phyloP scores from a whole-genome alignment of 2,329 filamentous ascomycete genomes.

The Parascedosporium putredinis region DNA sequence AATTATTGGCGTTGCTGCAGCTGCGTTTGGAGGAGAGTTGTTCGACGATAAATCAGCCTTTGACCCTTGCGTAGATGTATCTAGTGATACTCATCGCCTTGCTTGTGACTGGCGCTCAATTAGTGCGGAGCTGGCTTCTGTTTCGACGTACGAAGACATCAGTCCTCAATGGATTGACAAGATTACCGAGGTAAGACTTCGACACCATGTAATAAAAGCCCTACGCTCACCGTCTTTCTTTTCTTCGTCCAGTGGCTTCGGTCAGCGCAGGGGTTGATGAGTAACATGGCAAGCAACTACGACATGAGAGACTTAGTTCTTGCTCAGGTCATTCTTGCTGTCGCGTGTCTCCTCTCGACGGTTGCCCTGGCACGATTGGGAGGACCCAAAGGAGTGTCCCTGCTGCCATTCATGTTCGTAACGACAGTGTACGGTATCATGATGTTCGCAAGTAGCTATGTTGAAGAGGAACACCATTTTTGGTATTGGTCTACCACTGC shows the following conservation, averaged over 20 bases:
- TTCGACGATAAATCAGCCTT: constrained; percentile 4
- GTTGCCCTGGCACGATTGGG: constrained; percentile 17
- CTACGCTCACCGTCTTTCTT: neutral
- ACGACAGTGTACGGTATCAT: constrained; percentile 62
- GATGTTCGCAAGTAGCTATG: constrained; percentile 98
- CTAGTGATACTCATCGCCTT: constrained; percentile 40
- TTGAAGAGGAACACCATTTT: constrained; percentile 97
- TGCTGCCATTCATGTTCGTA: constrained; percentile 37
- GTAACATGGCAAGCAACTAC: constrained; percentile 87
- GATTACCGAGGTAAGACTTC: constrained; percentile 3
- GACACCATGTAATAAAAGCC: neutral
- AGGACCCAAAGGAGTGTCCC: constrained; percentile 9
- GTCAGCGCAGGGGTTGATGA: constrained; percentile 69
- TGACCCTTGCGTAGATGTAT: neutral
- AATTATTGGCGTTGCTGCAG: constrained; percentile 65
- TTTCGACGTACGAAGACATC: neutral
- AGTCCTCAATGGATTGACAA: neutral
- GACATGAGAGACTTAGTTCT: constrained; percentile 52
- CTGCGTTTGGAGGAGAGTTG: constrained; percentile 50
- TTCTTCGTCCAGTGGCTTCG: constrained; percentile 44
- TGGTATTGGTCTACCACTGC: constrained; percentile 85
- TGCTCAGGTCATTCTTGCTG: constrained; percentile 28
- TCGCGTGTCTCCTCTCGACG: constrained; percentile 28
- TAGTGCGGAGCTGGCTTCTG: neutral
- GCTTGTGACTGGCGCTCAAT: constrained; percentile 56